Evolutionary conservation across 129 eudicot genomes (phyloP), one percentile per base, ranked within the genome.

Genomic region (Flaveria bidentis): DNA sequence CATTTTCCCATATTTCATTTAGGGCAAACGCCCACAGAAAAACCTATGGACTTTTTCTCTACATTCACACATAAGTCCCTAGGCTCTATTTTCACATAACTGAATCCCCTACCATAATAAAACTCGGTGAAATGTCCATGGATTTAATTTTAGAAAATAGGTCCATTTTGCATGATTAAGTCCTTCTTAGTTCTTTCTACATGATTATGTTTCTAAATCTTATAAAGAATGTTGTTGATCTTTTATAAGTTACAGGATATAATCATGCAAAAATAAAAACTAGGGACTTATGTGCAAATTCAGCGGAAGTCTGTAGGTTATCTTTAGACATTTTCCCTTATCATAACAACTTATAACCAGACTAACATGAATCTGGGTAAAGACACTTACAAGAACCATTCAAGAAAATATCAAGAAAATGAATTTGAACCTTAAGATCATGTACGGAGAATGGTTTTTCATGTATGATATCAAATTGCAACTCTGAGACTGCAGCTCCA

Each of bases 401-500:
- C 5, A 50, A 68, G 49, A 52, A 9, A 67, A 67, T 6, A 52
- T 56, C 12, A 83, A 67, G 33, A 67, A 64, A 22, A 41, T 1
- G 28, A 47, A 73, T 15, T 75, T 83, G 39, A 47, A 95, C 99
- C 99, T 91, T 87, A 56, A 95, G 86, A 79, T 85, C 92, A 71
- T 87, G 85, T 56, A 91, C 89, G 45, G 62, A 41, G 73, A 95
- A 95, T 0, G 94, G 95, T 36, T 86, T 84, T 77, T 91, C 99
- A 1, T 85, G 67, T 79, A 95, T 95, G 58, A 89, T 86, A 46
- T 89, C 85, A 74, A 95, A 89, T 71, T 95, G 90, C 92, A 95
- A 86, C 63, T 82, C 92, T 18, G 96, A 87, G 73, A 95, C 99
- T 46, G 99, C 97, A 78, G 99, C 99, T 50, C 99, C 99, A 39